phyloP scores from a whole-genome alignment of 2,329 filamentous ascomycete species.

The Graphilbum ipis-grandicollis region DNA sequence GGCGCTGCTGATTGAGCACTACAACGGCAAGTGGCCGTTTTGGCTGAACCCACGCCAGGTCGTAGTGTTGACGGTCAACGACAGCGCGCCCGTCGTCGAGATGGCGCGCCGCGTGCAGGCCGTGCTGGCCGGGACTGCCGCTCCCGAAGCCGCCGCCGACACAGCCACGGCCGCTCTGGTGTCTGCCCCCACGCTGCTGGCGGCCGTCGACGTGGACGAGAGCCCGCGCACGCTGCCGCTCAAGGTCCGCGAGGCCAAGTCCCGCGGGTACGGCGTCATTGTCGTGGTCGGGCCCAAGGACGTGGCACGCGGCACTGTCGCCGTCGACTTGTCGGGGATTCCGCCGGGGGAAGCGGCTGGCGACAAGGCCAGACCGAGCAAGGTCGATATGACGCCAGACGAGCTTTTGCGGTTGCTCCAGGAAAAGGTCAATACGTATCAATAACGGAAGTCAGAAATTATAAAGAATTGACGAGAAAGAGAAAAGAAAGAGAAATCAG shows the following conservation, averaged over 20 bases:
- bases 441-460: constrained; percentile 17
- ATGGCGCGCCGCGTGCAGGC: constrained; percentile 30
- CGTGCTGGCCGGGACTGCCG: constrained; percentile 28
- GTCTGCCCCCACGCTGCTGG: constrained; percentile 36
- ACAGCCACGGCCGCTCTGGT: neutral
- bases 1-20: constrained; percentile 71
- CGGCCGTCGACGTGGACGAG: constrained; percentile 49
- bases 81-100: constrained; percentile 32
- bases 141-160: neutral
- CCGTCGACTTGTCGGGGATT: constrained; percentile 19
- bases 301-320: constrained; percentile 38
- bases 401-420: constrained; percentile 27
- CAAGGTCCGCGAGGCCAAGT: constrained; percentile 57
- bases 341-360: neutral
- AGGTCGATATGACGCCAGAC: constrained; percentile 20
- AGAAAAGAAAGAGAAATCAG: no score
- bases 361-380: neutral
- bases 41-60: constrained; percentile 74
- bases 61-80: constrained; percentile 56
- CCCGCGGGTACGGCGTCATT: constrained; percentile 56
- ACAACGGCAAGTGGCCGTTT: constrained; percentile 67
- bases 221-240: constrained; percentile 43
- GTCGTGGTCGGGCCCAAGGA: constrained; percentile 55
- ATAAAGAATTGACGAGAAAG: no score
- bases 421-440: constrained; percentile 27